phyloP scores from a whole-genome alignment of 305 asterid species.

The Fraxinus angustifolia region DNA sequence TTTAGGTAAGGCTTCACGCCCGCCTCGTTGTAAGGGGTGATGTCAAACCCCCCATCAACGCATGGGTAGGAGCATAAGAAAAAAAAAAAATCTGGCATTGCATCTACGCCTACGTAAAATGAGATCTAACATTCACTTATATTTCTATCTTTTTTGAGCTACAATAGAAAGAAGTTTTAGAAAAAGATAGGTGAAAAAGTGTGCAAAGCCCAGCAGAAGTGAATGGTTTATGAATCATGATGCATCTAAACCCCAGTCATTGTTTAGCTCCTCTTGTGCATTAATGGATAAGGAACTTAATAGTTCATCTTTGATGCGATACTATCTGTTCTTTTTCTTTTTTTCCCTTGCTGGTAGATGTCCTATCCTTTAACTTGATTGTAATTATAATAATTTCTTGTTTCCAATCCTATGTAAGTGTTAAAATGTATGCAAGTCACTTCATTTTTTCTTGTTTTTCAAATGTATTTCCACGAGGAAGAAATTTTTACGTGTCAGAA shows the following conservation, averaged over 20 bases:
- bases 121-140: neutral
- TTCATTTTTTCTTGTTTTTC: neutral
- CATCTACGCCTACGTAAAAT: neutral
- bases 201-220: neutral
- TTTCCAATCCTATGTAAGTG: neutral
- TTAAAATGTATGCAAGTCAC: neutral
- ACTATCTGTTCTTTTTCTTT: neutral
- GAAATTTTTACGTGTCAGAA: neutral
- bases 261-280: neutral
- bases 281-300: neutral
- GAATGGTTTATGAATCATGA: neutral
- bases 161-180: neutral
- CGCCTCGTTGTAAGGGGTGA: neutral
- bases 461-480: neutral
- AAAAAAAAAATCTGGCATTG: neutral
- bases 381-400: neutral
- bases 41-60: neutral
- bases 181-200: neutral
- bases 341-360: neutral
- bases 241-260: neutral
- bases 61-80: neutral
- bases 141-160: neutral
- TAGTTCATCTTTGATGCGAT: neutral
- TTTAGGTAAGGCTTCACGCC: neutral
- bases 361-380: neutral